These are phyloP conservation scores for Stachybotrys chartarum DNA, from an alignment of 2,329 filamentous ascomycete species.

Conservation along the genomic window DNA sequence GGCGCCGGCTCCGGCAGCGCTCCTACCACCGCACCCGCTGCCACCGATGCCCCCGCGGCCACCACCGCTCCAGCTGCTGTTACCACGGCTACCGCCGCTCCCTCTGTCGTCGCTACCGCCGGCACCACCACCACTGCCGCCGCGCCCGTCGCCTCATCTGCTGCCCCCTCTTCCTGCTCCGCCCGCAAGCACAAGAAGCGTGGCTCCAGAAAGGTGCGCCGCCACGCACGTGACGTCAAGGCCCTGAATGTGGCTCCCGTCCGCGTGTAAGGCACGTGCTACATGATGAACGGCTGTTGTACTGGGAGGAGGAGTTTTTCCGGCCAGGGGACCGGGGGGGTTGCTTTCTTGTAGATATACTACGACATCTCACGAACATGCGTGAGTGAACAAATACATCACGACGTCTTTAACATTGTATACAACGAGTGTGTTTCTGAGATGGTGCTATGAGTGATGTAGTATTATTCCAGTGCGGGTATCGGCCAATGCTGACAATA, in stretches of 20 bases:
- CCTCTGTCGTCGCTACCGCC: conserved; percentile 3
- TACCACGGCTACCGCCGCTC: not conserved
- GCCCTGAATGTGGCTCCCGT: conserved; percentile 10
- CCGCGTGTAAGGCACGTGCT: not conserved
- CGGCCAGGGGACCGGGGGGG: too few relatives aligned
- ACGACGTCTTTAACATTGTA: too few relatives aligned
- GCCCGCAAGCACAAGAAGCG: conserved; percentile 9
- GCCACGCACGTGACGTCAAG: conserved; percentile 12
- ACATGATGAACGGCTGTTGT: too few relatives aligned
- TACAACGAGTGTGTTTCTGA: too few relatives aligned
- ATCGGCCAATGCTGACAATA: too few relatives aligned
- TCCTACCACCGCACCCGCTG: conserved; percentile 5
- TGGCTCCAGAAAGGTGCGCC: conserved; percentile 15
- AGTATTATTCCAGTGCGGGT: too few relatives aligned
- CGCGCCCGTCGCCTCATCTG: conserved; percentile 7
- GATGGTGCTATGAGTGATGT: too few relatives aligned
- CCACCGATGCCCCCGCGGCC: conserved; percentile 3
- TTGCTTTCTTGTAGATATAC: too few relatives aligned
- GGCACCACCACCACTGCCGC: conserved; percentile 6
- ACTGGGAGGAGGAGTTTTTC: too few relatives aligned
- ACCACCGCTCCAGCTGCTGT: conserved; percentile 6
- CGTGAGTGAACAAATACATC: too few relatives aligned
- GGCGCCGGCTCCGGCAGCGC: conserved; percentile 6
- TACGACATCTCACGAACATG: too few relatives aligned
- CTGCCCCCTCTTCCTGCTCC: conserved; percentile 4